A percentile compares a stretch with the other conserved stretches of the same genome.
Evolutionary conservation across 192 early-diverging fungal species (phyloP).

Genomic region (Entomortierella chlamydospora): DNA sequence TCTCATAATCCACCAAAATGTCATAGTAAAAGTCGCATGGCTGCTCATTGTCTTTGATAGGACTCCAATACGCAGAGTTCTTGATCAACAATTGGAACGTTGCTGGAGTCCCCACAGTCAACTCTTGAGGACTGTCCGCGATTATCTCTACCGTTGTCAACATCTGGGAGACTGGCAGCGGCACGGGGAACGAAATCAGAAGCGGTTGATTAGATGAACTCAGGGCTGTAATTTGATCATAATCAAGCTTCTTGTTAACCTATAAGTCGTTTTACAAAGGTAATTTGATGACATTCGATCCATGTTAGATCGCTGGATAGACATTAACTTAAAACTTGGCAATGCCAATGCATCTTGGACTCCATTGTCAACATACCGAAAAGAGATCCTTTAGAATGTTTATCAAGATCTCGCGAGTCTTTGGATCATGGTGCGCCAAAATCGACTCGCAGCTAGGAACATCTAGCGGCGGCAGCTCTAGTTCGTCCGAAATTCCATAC

Average conservation of each 20-base stretch:
- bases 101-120: constrained; percentile 67
- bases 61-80: constrained; percentile 65
- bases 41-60: constrained; percentile 39
- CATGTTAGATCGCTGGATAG: neutral
- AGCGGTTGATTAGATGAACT: constrained; percentile 12
- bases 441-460: constrained; percentile 57
- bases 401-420: constrained; percentile 61
- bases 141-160: constrained; percentile 66
- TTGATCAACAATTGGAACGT: constrained; percentile 64
- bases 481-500: constrained; percentile 69
- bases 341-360: too few species aligned
- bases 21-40: constrained; percentile 66
- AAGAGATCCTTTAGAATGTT: constrained; percentile 66
- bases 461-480: constrained; percentile 68
- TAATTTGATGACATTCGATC: too few species aligned
- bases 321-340: neutral
- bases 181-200: constrained; percentile 39
- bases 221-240: constrained; percentile 51
- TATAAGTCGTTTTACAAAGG: constrained; percentile 1
- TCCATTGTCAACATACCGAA: constrained; percentile 59
- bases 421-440: constrained; percentile 61
- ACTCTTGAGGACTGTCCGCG: constrained; percentile 43
- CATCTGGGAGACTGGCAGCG: constrained; percentile 51
- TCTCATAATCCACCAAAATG: constrained; percentile 72
- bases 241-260: constrained; percentile 57